Percentiles rank a stretch among this genome's conserved stretches.
Conservation (phyloP, 2,329 filamentous ascomycete species). For the Gnomoniopsis smithogilvyi region DNA sequence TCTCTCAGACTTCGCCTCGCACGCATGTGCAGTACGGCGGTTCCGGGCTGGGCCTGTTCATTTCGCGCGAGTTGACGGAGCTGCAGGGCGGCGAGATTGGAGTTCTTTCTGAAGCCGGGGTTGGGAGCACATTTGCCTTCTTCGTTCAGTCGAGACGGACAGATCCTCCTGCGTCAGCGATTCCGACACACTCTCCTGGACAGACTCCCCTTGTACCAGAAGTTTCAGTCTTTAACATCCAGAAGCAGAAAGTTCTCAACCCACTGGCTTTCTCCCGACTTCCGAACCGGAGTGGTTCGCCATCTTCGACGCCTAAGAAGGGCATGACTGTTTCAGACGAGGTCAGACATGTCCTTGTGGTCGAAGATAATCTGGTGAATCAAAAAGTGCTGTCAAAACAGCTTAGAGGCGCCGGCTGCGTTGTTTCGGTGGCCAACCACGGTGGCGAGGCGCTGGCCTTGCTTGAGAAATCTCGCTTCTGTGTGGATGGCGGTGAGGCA, state of each 20-base stretch:
- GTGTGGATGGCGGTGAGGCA: neutral
- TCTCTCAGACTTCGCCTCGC: constrained; percentile 72
- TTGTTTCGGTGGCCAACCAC: neutral
- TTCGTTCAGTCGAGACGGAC: constrained; percentile 29
- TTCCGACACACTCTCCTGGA: neutral
- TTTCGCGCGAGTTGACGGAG: constrained; percentile 72
- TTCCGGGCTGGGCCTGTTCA: constrained; percentile 74
- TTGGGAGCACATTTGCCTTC: constrained; percentile 74
- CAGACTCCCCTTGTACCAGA: neutral
- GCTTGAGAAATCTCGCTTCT: neutral
- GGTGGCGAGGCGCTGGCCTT: neutral
- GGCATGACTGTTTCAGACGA: neutral
- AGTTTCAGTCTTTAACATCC: neutral
- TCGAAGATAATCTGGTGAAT: neutral
- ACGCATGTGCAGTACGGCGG: constrained; percentile 79
- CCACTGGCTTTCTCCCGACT: neutral
- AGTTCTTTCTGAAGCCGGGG: constrained; percentile 62
- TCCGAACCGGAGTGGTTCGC: neutral
- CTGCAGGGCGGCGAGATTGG: constrained; percentile 77
- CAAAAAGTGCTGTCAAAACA: neutral
- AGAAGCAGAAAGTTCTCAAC: neutral
- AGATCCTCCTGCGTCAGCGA: neutral
- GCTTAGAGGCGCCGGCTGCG: neutral
- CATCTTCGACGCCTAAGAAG: neutral
- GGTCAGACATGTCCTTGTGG: neutral